Evolutionary conservation across 2,329 filamentous ascomycete species (phyloP), one percentile per base, ranked within the genome.

Genomic region (Lasiodiplodia gonubiensis): DNA sequence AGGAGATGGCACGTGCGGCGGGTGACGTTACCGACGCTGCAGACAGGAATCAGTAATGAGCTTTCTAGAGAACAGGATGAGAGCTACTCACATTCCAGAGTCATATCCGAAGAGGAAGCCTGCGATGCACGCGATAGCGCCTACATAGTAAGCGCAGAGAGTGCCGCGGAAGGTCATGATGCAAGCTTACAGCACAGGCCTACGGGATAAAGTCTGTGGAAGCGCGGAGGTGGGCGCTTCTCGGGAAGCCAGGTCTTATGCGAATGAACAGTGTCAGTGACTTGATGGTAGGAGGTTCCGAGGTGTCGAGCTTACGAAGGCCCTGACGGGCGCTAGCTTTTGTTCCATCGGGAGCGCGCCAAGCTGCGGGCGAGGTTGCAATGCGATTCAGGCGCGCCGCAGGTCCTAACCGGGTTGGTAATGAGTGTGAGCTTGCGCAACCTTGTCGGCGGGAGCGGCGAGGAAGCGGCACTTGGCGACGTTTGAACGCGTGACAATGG

Each of bases 131-230:
- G 85, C 81, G 3, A 86, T 81, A 1, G 77, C 76, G 2, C 83
- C 83, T 11, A 86, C 78, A 80, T 81, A 86, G 72, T 85, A 86
- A 35, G 83, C 83, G 67, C 84, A 77, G 39, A 83, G 70, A 64
- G 75, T 80, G 27, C 82, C 83, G 46, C 35, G 25, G 74, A 37
- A 12, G 14, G 39, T 46, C 64, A 66, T 66, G n/a, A 18, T 59
- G 64, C 18, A 23, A 49, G 39, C 53, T 46, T 46, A 49, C 68
- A 33, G 39, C 18, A 27, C 16, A 12, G 14, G n/a, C 37, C 14
- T 18, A 55, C 25, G 25, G 25, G 10, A 12, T 25, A 72, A 70
- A 71, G 65, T n/a, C n/a, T 25, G 33, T 1, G 23, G 25, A 30
- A 33, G 33, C 23, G 33, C 52, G 25, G 16, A 25, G 4, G 42